Conservation (phyloP, 1,284 basidiomycete genomes). For the Melampsora americana region DNA sequence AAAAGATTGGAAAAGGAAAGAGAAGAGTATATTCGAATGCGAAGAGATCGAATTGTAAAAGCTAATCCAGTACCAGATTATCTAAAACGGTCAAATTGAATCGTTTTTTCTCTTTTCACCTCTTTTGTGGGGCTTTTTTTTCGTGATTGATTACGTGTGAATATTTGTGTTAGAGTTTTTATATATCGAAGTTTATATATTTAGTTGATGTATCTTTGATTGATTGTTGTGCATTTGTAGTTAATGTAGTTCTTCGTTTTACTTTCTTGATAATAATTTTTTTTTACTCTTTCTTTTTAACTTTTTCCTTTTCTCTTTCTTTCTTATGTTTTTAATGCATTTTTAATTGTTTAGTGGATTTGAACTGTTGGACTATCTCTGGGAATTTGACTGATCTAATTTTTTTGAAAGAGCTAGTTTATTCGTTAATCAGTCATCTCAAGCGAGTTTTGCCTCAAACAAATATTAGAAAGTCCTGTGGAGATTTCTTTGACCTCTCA, state of each 20-base stretch:
- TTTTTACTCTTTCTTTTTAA: not conserved
- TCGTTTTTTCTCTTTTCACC: not conserved
- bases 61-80: conserved; percentile 33
- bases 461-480: not conserved
- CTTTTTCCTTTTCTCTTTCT: not conserved
- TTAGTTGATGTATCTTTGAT: conserved; percentile 1
- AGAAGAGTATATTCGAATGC: conserved; percentile 30
- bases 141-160: not conserved
- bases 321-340: conserved; percentile 8
- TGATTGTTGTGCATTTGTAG: not conserved
- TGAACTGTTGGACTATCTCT: not conserved
- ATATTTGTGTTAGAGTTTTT: conserved; percentile 1
- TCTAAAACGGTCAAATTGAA: conserved; percentile 13
- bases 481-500: not conserved
- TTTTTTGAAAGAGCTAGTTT: not conserved
- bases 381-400: not conserved
- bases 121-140: not conserved
- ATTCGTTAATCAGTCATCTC: not conserved
- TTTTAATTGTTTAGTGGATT: not conserved
- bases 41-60: conserved; percentile 33
- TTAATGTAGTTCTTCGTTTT: not conserved
- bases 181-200: not conserved
- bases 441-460: not conserved
- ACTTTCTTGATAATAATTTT: not conserved
- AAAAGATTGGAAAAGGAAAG: conserved; percentile 14